Conservation (phyloP, 2,329 filamentous ascomycete genomes). For the Colletotrichum echinochloae region DNA sequence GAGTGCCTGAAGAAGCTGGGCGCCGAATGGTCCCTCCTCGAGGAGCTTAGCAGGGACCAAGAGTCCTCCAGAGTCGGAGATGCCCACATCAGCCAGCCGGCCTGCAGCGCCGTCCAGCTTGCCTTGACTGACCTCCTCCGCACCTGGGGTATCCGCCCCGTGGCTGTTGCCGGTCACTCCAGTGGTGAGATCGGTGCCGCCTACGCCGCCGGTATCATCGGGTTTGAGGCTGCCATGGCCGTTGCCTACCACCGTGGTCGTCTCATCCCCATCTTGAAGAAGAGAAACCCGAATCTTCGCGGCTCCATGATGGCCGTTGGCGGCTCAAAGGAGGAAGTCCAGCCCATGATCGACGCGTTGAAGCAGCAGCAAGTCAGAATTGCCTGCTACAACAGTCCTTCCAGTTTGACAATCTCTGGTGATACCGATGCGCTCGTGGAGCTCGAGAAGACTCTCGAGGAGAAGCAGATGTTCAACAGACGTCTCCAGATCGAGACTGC, state of each 20-base stretch:
- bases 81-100: slow-evolving; percentile 58
- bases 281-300: slow-evolving; percentile 53
- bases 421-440: slow-evolving; percentile 44
- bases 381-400: slow-evolving; percentile 65
- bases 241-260: slow-evolving; percentile 63
- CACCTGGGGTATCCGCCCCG: slow-evolving; percentile 56
- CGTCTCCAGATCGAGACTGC: slow-evolving; percentile 63
- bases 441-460: slow-evolving; percentile 51
- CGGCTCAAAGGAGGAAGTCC: slow-evolving; percentile 56
- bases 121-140: slow-evolving; percentile 57
- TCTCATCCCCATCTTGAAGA: slow-evolving; percentile 57
- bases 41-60: slow-evolving; percentile 52
- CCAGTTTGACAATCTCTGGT: slow-evolving; percentile 61
- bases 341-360: slow-evolving; percentile 58
- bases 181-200: slow-evolving; percentile 63
- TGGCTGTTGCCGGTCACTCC: slow-evolving; percentile 58
- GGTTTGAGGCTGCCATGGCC: slow-evolving; percentile 58
- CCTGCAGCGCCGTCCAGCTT: slow-evolving; percentile 61
- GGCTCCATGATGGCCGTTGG: slow-evolving; percentile 70
- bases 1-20: slow-evolving; percentile 50
- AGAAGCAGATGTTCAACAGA: slow-evolving; percentile 57
- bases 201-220: slow-evolving; percentile 53
- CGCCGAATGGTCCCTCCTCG: slow-evolving; percentile 51
- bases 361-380: slow-evolving; percentile 45
- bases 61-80: slow-evolving; percentile 51